These are phyloP conservation scores for Globisporangium cederbergense DNA, from an alignment of 352 stramenopile genomes.

Conservation along the genomic window DNA sequence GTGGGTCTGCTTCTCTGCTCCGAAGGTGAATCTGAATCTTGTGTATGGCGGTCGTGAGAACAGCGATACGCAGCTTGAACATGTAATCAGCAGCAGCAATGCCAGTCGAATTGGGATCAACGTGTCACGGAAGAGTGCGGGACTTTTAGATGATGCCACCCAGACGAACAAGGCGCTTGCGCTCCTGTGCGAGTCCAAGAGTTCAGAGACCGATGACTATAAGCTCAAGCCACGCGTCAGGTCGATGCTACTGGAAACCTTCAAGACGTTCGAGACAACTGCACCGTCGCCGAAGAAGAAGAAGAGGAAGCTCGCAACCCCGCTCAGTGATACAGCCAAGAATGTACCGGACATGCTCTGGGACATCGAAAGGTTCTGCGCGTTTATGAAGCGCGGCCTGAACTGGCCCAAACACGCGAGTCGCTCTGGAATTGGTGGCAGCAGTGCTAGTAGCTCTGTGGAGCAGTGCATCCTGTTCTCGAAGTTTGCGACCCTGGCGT, in stretches of 20 bases:
- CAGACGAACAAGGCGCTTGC: constrained; percentile 1
- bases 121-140: not conserved
- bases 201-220: constrained; percentile 17
- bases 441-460: not conserved
- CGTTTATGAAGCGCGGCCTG: constrained; percentile 30
- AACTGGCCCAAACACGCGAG: constrained; percentile 8
- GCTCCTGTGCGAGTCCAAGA: constrained; percentile 10
- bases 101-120: constrained; percentile 8
- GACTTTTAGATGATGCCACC: not conserved
- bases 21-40: constrained; percentile 43
- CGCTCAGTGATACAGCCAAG: not conserved
- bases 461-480: constrained; percentile 69
- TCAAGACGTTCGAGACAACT: constrained; percentile 34
- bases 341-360: constrained; percentile 18
- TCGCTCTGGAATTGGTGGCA: not conserved
- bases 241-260: constrained; percentile 31
- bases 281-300: constrained; percentile 47
- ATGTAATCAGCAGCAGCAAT: not conserved
- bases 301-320: constrained; percentile 26
- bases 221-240: constrained; percentile 28
- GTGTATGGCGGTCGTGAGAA: constrained; percentile 38
- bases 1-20: constrained; percentile 31
- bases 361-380: constrained; percentile 69
- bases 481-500: constrained; percentile 41
- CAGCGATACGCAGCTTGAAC: constrained; percentile 12